Conservation (phyloP, 805 yeast species). For the Saccharomycopsis synnaedendra region DNA sequence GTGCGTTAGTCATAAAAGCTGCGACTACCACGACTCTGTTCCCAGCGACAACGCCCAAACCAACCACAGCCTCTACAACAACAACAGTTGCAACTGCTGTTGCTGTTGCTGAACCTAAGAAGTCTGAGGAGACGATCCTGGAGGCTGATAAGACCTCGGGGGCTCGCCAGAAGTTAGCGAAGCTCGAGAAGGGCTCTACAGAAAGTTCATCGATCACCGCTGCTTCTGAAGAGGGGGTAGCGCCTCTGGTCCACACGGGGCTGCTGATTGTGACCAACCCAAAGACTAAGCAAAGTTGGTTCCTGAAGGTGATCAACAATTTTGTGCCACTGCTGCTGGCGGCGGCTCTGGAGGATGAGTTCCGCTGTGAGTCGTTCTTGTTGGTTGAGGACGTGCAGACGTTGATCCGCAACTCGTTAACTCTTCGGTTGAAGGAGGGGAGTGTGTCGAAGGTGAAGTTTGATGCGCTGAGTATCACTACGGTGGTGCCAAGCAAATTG, state of each 20-base stretch:
- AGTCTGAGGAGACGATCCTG: background rate
- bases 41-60: background rate
- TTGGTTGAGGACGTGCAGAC: constrained; percentile 17
- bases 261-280: constrained; percentile 12
- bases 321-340: constrained; percentile 16
- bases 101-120: background rate
- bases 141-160: background rate
- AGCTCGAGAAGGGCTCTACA: too few relatives aligned
- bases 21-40: constrained; percentile 5
- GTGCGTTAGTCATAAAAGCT: constrained; percentile 1
- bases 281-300: constrained; percentile 23
- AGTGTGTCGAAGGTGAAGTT: constrained; percentile 31
- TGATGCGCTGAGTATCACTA: constrained; percentile 34
- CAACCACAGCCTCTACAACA: constrained; percentile 3
- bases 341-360: constrained; percentile 13
- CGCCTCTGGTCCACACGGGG: background rate
- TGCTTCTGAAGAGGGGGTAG: background rate
- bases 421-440: constrained; percentile 38
- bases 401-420: constrained; percentile 28
- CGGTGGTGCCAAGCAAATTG: constrained; percentile 35
- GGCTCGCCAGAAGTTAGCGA: background rate
- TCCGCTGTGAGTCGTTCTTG: constrained; percentile 15
- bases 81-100: constrained; percentile 3
- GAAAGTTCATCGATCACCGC: constrained; percentile 1
- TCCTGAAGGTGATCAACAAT: constrained; percentile 27